Evolutionary conservation across 176 grass and related monocot species (phyloP), one percentile per base, ranked within the genome.

Genomic region (Oryza longistaminata): DNA sequence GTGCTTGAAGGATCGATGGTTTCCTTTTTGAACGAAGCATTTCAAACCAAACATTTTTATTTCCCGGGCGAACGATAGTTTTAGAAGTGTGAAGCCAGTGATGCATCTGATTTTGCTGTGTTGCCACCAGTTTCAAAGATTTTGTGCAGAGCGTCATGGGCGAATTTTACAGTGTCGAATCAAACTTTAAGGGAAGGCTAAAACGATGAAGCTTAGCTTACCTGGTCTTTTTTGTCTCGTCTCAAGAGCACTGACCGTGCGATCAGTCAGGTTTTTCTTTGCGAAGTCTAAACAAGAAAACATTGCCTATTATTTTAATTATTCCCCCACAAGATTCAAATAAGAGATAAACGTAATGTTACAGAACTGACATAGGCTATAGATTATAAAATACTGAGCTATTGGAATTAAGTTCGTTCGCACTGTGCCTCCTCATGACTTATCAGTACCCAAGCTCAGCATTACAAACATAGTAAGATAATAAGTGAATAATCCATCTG

Each of bases 1-100:
- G 1, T 8, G 5, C 0, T 1, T 58, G 0, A 2, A 0, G 1
- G 6, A 5, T 24, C 0, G 19, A 24, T 62, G 2, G 2, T 24
- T 61, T 22, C 1, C 0, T 9, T 9, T 61, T 22, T 61, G 55
- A 61, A 21, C 0, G 17, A 1, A 19, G 16, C 0, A 7, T 16
- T 62, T 62, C 8, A 24, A 62, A 62, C 58, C 35, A 31, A 31
- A 27, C 26, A 27, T 27, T 27, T 27, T 27, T 27, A 27, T 27
- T 27, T 27, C 26, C 26, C 26, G 26, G 26, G 26, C 26, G 26
- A 27, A 27, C 26, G 26, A 27, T 27, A 27, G 26, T 27, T 27
- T 42, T 48, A 48, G 2, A 14, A 11, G 12, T 14, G 46, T 49
- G 11, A 13, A 15, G 46, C 12, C 46, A 49, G 46, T 14, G 14